Base-by-base conservation (phyloP, 495 filamentous ascomycete species). In the Lasiosphaeria ovina region DNA sequence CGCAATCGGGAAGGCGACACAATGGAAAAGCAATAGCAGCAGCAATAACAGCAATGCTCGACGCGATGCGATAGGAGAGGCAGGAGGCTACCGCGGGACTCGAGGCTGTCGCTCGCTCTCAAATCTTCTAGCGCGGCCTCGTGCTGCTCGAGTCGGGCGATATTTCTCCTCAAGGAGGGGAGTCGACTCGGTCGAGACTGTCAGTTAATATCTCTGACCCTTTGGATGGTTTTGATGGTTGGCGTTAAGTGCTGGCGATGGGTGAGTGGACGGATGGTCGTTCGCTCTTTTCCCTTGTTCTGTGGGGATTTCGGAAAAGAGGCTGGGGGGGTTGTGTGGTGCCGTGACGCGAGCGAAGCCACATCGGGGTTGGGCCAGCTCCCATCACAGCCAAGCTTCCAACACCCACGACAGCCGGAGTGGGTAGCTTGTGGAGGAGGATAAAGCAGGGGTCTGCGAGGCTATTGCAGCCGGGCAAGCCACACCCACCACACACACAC, bases 161-260 rank as follows among this genome's bases (percentile, higher is more conserved):
- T 47, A 7, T 11, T n/a, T n/a, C 6, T 11, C 16, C 16, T 47
- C 12, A n/a, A 5, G 44, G 16, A 47, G 16, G 16, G 44, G 44
- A 47, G 11, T 47, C 44, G 44, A 45, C 10, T 45, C 54, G 40
- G 62, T 62, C 63, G 52, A 60, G 62, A 35, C 61, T 57, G 38
- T 31, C 52, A 66, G 40, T 64, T 71, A 63, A 66, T 71, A 65
- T 54, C 51, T 54, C 24, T 51, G 61, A 66, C 57, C 66, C 68
- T 63, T 48, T 55, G 17, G 38, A 54, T 12, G 35, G n/a, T 48
- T 64, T 69, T 69, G 58, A 42, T 67, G 66, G 69, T 65, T 35
- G 63, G 48, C 45, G 35, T 48, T 62, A 62, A 48, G 55, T 55
- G 55, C 36, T 60, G 32, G 53, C 31, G 17, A 58, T 17, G 7